Base-by-base conservation (phyloP, 345 rosid species). In the Isatis tinctoria region DNA sequence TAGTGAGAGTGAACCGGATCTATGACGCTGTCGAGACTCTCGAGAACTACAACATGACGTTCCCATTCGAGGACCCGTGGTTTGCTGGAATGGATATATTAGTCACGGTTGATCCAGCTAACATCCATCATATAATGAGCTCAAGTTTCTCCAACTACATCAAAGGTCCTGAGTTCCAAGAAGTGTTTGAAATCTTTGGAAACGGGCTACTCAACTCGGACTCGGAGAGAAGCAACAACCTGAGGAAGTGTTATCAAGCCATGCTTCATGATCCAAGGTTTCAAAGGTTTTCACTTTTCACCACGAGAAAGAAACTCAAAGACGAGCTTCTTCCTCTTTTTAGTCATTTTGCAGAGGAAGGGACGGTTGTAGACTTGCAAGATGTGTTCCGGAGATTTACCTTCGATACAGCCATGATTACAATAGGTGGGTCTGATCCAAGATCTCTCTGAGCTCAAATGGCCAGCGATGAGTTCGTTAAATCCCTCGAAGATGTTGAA, bases 381-480 rank as follows among this genome's bases (percentile, higher is more conserved):
- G 82, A 76, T 57, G 51, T 81, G 44, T 63, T 81, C 11, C 70
- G 74, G 12, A 63, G 85, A 57, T 79, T 77, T 18, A 67, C 76
- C 8, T 81, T 82, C 5, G 87, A 84, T 54, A 70, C 74, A 17
- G 73, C 81, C 0, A 53, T 79, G 18, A 45, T 43, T 8, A 49
- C 75, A 11, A 74, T 81, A 12, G 72, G 74, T n/a, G 75, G 76
- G 12, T 62, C 65, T 9, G 87, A 82, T 67, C 87, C 85, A 6
- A 69, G 41, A 2, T 74, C 44, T 51, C 28, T 84, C 28, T 76
- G 70, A 5, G 51, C 67, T 0, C 67, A 75, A 12, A 54, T 81
- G 5, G 81, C 83, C 1, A 22, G 67, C 13, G 45, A 43, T 5
- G 11, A 32, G 8, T 69, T 79, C 18, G 47, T 65, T 1, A 48